Evolutionary conservation across 1,284 basidiomycete genomes (phyloP).

Genomic region (Apiotrichum domesticum): DNA sequence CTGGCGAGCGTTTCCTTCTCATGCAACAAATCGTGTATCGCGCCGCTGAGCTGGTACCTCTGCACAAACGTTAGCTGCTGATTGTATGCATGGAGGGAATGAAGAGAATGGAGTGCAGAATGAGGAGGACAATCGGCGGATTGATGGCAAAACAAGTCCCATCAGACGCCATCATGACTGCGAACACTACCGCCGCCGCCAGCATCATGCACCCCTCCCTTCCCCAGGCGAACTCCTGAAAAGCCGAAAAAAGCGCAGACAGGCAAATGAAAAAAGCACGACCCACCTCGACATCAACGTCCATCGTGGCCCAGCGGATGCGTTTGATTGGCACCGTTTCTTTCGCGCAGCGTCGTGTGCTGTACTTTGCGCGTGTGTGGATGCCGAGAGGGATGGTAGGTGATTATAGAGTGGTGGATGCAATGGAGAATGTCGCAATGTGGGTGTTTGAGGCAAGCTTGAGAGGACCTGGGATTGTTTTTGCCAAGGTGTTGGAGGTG

Average conservation of each 20-base stretch:
- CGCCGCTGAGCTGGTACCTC: conserved; percentile 24
- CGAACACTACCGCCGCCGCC: no score
- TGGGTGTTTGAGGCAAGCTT: no score
- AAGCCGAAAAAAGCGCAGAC: no score
- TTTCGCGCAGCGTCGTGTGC: conserved; percentile 3
- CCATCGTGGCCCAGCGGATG: conserved; percentile 19
- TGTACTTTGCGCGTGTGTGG: background rate
- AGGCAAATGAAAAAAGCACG: background rate
- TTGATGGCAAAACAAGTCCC: no score
- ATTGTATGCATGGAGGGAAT: no score
- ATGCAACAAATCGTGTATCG: conserved; percentile 27
- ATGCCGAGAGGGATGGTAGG: background rate
- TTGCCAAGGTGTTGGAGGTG: conserved; percentile 2
- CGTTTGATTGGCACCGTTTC: conserved; percentile 2
- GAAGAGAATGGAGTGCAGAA: no score
- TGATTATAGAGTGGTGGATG: no score
- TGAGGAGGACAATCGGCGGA: no score
- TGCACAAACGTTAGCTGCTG: background rate
- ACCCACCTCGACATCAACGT: conserved; percentile 24
- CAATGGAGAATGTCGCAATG: no score
- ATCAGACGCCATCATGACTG: no score
- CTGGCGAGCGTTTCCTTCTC: conserved; percentile 19
- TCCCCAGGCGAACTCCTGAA: no score
- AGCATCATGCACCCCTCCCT: no score
- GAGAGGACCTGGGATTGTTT: background rate